phyloP scores from a whole-genome alignment of 805 yeast genomes.

The Metschnikowia hibisci region DNA sequence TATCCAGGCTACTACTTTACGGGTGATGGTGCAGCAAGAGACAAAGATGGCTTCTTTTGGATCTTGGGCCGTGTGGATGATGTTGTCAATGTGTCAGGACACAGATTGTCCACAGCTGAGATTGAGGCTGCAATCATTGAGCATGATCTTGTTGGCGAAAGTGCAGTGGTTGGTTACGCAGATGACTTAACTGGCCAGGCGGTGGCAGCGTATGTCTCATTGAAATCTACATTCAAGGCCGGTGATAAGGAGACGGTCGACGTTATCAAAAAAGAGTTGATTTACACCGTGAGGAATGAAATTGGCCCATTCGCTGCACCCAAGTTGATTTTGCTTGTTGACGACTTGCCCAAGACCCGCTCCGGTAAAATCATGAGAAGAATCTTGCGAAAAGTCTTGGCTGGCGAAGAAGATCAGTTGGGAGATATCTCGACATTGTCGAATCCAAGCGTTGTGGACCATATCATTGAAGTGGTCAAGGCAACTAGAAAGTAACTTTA shows the following conservation, averaged over 20 bases:
- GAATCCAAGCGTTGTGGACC: conserved; percentile 79
- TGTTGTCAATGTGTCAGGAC: conserved; percentile 97
- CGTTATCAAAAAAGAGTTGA: conserved; percentile 65
- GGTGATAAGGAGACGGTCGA: conserved; percentile 43
- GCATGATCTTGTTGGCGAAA: conserved; percentile 78
- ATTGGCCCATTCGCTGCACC: conserved; percentile 98
- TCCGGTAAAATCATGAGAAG: conserved; percentile 99
- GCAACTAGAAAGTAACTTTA: conserved; percentile 17
- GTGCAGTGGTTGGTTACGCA: conserved; percentile 94
- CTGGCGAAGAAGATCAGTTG: conserved; percentile 87
- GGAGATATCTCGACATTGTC: conserved; percentile 91
- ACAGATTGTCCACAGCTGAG: conserved; percentile 96
- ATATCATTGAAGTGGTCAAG: conserved; percentile 67
- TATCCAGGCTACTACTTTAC: conserved; percentile 93
- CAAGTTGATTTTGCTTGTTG: conserved; percentile 74
- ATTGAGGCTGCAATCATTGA: conserved; percentile 88
- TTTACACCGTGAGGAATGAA: conserved; percentile 84
- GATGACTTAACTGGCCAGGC: conserved; percentile 98
- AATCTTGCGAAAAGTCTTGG: conserved; percentile 85
- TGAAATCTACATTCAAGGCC: conserved; percentile 45
- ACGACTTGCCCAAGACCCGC: conserved; percentile 95
- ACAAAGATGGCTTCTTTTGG: conserved; percentile 95
- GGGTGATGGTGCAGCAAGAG: conserved; percentile 99
- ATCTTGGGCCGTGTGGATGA: conserved; percentile 98
- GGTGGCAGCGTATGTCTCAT: conserved; percentile 87